Base-by-base conservation (phyloP, 2,329 filamentous ascomycete genomes). In the Hypoxylon sp. region DNA sequence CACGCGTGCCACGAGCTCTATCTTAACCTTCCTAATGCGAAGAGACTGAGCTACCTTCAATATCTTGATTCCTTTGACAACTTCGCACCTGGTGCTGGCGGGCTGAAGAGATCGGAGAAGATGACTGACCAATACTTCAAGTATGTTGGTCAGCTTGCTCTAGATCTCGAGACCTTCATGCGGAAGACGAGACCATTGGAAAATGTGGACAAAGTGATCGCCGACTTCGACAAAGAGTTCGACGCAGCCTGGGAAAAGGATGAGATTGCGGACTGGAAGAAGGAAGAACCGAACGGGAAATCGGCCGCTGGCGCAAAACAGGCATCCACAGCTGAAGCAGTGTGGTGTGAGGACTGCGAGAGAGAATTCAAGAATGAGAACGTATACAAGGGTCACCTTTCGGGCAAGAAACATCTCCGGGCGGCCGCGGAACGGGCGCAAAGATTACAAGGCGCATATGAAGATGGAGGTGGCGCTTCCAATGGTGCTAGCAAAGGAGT, bases 321-420 rank as follows among this genome's bases (percentile, higher is more conserved):
- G 2, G 31, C 78, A 1, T 82, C 79, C 61, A 76, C 76, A 76
- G 84, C 75, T 0, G 91, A 93, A 57, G 93, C 92, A 0, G 87
- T 94, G 15, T 98, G 93, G 92, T 99, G 96, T 76, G 86, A 91
- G 5, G 94, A 94, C 69, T 99, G 96, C 78, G 92, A 96, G 77
- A 98, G 94, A 81, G 93, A 95, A 66, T 99, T 98, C 82, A 94
- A 93, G 76, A 98, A 98, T 75, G 90, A 96, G 72, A 97, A 97
- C 69, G 93, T 98, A 52, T 97, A 97, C 84, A 94, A 94, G 75
- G 90, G 89, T 39, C 96, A 99, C 79, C 82, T 99, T 68, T 91
- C 84, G 0, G 95, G 95, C 46, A 95, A 97, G 82, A 99, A 98
- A 79, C 96, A 99, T 79, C 88, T 95, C 79, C 93, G 93, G 75